Conservation (phyloP, 805 yeast genomes). For the Candida patagonica region DNA sequence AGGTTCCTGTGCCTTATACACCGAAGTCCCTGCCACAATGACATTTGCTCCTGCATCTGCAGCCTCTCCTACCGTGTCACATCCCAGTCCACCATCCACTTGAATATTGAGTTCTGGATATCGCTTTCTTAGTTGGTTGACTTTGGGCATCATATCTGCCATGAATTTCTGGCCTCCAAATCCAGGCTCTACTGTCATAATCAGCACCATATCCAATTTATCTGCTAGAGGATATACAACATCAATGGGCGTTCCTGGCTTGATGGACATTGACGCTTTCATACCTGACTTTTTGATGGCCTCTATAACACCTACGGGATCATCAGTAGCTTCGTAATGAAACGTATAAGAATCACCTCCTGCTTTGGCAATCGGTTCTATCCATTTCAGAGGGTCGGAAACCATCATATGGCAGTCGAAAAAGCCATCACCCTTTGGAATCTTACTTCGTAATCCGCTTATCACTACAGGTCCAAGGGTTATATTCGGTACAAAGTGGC, state of each 20-base stretch:
- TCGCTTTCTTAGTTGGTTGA: conserved; percentile 57
- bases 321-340: conserved; percentile 81
- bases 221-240: conserved; percentile 69
- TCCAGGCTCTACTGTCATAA: conserved; percentile 99
- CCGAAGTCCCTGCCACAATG: conserved; percentile 94
- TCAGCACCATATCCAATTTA: conserved; percentile 83
- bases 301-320: conserved; percentile 64
- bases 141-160: conserved; percentile 95
- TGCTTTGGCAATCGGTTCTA: conserved; percentile 78
- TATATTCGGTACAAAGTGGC: conserved; percentile 95
- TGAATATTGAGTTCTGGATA: conserved; percentile 80
- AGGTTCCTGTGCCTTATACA: conserved; percentile 79
- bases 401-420: conserved; percentile 99
- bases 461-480: conserved; percentile 91
- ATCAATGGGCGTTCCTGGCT: conserved; percentile 86
- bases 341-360: conserved; percentile 96
- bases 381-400: conserved; percentile 84
- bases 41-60: conserved; percentile 98
- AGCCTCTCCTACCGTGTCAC: conserved; percentile 73
- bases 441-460: conserved; percentile 59
- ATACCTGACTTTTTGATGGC: conserved; percentile 72
- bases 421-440: conserved; percentile 57
- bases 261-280: conserved; percentile 89
- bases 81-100: conserved; percentile 94
- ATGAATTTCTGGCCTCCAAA: conserved; percentile 97